Evolutionary conservation across 129 eudicot species (phyloP).

Genomic region (Calendula officinalis): DNA sequence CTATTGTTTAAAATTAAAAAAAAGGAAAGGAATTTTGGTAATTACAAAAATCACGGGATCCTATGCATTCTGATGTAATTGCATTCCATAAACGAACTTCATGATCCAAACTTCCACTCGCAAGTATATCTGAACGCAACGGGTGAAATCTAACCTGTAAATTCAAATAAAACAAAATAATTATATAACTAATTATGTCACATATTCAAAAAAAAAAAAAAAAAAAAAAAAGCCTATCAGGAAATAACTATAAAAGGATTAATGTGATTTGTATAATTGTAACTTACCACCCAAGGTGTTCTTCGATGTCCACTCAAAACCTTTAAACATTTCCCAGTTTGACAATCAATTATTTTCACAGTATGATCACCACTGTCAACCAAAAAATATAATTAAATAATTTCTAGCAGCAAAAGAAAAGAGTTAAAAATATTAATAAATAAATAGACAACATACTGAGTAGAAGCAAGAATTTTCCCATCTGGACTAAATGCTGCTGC

Average conservation of each 20-base stretch:
- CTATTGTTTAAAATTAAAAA: background rate
- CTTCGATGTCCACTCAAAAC: slow-evolving; percentile 69
- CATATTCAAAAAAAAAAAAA: slow-evolving; percentile 15
- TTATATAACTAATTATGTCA: background rate
- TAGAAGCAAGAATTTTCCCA: slow-evolving; percentile 71
- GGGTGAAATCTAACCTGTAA: slow-evolving; percentile 78
- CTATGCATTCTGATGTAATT: slow-evolving; percentile 60
- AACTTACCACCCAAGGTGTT: slow-evolving; percentile 78
- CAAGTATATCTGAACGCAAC: slow-evolving; percentile 54
- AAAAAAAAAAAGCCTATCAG: background rate
- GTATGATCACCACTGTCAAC: slow-evolving; percentile 74
- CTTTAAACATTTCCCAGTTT: slow-evolving; percentile 63
- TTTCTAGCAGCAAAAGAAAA: background rate
- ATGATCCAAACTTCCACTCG: slow-evolving; percentile 78
- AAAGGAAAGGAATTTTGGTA: slow-evolving; percentile 9
- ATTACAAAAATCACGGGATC: slow-evolving; percentile 73
- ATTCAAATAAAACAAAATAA: slow-evolving; percentile 8
- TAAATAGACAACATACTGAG: slow-evolving; percentile 50
- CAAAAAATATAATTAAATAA: slow-evolving; percentile 2
- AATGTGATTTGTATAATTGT: background rate
- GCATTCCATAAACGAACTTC: slow-evolving; percentile 81
- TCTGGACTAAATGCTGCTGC: slow-evolving; percentile 83
- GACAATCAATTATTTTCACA: slow-evolving; percentile 66
- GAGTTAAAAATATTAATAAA: background rate
- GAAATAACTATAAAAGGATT: background rate